These are phyloP conservation scores for Cronartium ribicola DNA, from an alignment of 1,284 basidiomycete species.

Conservation along the genomic window DNA sequence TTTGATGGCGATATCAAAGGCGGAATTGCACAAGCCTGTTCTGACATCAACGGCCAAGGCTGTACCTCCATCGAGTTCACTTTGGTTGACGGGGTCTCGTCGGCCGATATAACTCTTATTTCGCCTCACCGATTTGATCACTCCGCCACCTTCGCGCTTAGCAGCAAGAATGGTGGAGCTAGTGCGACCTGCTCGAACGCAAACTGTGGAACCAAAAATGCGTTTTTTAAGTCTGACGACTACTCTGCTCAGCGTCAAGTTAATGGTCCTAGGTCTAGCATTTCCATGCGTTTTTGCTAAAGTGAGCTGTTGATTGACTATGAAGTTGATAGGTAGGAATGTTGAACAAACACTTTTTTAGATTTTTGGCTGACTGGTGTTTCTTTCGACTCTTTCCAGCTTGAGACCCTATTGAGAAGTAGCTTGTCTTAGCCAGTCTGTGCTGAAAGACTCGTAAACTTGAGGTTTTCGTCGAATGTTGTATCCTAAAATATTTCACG, in stretches of 20 bases:
- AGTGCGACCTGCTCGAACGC: conserved; percentile 38
- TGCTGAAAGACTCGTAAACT: no score
- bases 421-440: no score
- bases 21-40: neutral
- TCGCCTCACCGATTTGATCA: conserved; percentile 17
- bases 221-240: conserved; percentile 31
- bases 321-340: no score
- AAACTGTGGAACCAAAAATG: conserved; percentile 42
- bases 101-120: conserved; percentile 37
- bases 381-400: no score
- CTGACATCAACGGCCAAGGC: conserved; percentile 23
- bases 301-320: no score
- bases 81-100: conserved; percentile 10
- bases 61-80: conserved; percentile 27
- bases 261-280: neutral
- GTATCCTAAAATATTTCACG: no score
- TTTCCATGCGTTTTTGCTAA: neutral
- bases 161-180: neutral
- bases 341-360: no score
- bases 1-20: conserved; percentile 31
- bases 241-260: conserved; percentile 42
- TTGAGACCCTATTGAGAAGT: no score
- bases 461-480: no score
- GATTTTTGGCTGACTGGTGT: no score
- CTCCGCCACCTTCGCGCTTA: neutral